A percentile compares a stretch with the other conserved stretches of the same genome.
phyloP scores from a whole-genome alignment of 495 filamentous ascomycete genomes.

The Penicillium taxi region DNA sequence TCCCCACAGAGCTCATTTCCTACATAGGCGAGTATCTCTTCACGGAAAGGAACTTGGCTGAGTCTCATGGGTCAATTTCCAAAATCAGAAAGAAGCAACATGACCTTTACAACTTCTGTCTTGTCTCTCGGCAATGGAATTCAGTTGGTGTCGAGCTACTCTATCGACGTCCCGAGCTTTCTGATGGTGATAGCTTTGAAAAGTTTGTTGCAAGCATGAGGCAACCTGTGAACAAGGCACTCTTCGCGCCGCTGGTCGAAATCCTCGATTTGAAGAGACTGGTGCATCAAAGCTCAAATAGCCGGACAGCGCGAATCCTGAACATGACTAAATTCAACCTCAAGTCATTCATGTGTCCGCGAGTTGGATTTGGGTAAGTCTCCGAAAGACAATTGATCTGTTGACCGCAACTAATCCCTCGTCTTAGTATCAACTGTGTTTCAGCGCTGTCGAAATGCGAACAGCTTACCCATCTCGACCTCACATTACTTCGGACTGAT shows the following conservation, averaged over 20 bases:
- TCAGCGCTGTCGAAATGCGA: slow-evolving; percentile 55
- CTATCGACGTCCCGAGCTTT: slow-evolving; percentile 46
- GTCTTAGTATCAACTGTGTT: slow-evolving; percentile 48
- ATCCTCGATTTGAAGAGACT: slow-evolving; percentile 50
- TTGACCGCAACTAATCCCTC: too few species aligned
- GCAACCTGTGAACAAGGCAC: slow-evolving; percentile 46
- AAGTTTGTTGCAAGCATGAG: slow-evolving; percentile 56
- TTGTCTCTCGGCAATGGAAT: slow-evolving; percentile 61
- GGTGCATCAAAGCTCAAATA: slow-evolving; percentile 59
- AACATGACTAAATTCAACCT: slow-evolving; percentile 50
- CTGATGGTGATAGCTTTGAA: slow-evolving; percentile 44
- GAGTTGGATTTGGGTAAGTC: slow-evolving; percentile 44
- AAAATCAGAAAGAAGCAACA: slow-evolving; percentile 21
- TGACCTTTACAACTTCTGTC: slow-evolving; percentile 46
- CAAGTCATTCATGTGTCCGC: slow-evolving; percentile 57
- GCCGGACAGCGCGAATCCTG: slow-evolving; percentile 56
- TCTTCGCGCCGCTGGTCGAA: slow-evolving; percentile 49
- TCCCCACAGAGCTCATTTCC: not conserved
- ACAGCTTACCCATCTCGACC: slow-evolving; percentile 47
- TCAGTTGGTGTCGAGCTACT: slow-evolving; percentile 45
- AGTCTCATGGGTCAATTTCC: too few species aligned
- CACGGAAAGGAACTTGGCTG: too few species aligned
- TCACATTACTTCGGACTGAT: slow-evolving; percentile 48
- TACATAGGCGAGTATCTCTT: too few species aligned
- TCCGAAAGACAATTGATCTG: not conserved